These are phyloP conservation scores for Bipolaris cookei DNA, from an alignment of 2,329 filamentous ascomycete species.

Conservation along the genomic window DNA sequence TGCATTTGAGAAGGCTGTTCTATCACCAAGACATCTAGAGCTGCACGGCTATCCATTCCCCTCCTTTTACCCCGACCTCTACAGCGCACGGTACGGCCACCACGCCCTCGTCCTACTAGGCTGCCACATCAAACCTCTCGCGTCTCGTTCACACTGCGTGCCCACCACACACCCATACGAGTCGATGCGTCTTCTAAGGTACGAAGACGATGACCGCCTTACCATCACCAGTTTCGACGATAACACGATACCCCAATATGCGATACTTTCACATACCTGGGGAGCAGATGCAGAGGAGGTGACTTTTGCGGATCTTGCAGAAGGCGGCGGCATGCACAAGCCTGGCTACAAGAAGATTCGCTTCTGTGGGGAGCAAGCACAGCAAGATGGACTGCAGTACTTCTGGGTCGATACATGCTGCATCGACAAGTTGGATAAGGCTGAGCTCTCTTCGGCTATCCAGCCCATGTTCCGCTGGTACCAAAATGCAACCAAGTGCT, in stretches of 20 bases:
- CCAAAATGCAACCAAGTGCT: background rate
- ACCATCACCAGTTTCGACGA: constrained; percentile 6
- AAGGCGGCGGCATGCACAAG: constrained; percentile 8
- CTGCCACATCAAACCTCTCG: constrained; percentile 9
- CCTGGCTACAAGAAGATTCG: constrained; percentile 4
- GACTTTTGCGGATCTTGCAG: constrained; percentile 26
- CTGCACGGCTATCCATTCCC: background rate
- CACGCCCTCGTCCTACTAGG: constrained; percentile 8
- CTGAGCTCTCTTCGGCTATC: background rate
- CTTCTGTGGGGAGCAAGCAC: constrained; percentile 5
- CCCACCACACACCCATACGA: constrained; percentile 4
- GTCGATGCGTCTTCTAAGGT: constrained; percentile 20
- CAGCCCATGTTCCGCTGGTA: constrained; percentile 7
- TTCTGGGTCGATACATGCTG: constrained; percentile 13
- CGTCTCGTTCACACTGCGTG: constrained; percentile 3
- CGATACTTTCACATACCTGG: constrained; percentile 42
- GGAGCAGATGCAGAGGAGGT: constrained; percentile 34
- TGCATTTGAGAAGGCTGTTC: background rate
- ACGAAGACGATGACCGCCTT: constrained; percentile 11
- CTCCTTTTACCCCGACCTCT: background rate
- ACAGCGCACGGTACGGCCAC: background rate
- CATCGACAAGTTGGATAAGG: constrained; percentile 5
- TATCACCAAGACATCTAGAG: background rate
- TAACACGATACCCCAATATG: constrained; percentile 6
- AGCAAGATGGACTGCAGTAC: constrained; percentile 3